Evolutionary conservation across 768 basidiomycete species (phyloP), one percentile per base, ranked within the genome.

Genomic region (Erythrobasidium yunnanense): DNA sequence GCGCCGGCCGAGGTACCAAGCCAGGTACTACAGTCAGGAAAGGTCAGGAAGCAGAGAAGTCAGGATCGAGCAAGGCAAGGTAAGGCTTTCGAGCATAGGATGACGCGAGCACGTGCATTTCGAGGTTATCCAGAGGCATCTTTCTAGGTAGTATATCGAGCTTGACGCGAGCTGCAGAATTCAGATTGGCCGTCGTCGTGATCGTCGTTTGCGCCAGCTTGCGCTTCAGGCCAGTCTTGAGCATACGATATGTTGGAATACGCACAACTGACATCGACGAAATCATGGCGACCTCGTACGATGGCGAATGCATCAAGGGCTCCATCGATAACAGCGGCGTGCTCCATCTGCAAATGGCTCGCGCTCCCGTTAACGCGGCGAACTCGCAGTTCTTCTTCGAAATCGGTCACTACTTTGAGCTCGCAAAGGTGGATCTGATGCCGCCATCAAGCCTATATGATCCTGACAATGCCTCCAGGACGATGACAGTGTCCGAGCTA

Each of bases 281-380:
- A 8, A 29, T 50, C 42, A 4, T 49, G 33, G 6, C 11, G 7
- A 63, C 52, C 47, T 20, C 60, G 33, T 63, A 63, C 60, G 42
- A 63, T 22, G 60, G 60, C 27, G 25, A 63, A 32, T 35, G 32
- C 47, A 49, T 63, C 20, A 25, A 63, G 35, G 60, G 60, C 8
- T 46, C 32, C 30, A 49, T 63, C 7, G 60, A 5, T 52, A 45
- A 58, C 7, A 77, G 0, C 72, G 78, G 38, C 17, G 80, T 82
- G 4, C 75, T 78, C 13, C 76, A 79, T 11, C 74, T 81, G 46
- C 73, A 78, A 58, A 73, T 82, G 0, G 55, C 73, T 3, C 73
- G 86, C 27, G 74, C 74, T 3, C 86, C 86, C 0, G 82, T 86
- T 20, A 88, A 88, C 73, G 84, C 86, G 0, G 85, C 87, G 73